Evolutionary conservation across 2,329 filamentous ascomycete genomes (phyloP).

Genomic region (Pseudofabraea citricarpa): DNA sequence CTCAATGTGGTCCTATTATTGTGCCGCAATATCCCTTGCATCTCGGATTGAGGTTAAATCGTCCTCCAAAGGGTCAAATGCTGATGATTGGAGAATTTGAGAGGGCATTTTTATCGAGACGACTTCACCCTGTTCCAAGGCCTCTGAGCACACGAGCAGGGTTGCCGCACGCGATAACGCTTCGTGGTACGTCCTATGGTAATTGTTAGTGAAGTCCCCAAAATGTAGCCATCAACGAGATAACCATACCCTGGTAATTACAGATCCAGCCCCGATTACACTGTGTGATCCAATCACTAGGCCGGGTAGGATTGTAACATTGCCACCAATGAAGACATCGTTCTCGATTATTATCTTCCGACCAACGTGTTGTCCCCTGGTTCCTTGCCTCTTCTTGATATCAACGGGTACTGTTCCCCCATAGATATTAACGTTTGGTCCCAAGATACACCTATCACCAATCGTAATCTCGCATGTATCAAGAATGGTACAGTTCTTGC

Average conservation of each 20-base stretch:
- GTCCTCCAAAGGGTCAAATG: too few relatives aligned
- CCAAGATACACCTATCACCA: slow-evolving; percentile 71
- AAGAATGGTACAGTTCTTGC: slow-evolving; percentile 76
- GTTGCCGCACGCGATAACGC: slow-evolving; percentile 28
- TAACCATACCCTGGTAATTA: slow-evolving; percentile 47
- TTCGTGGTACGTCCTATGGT: slow-evolving; percentile 28
- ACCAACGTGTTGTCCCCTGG: slow-evolving; percentile 66
- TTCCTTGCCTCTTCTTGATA: slow-evolving; percentile 67
- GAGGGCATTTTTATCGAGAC: background rate
- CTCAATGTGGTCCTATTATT: too few relatives aligned
- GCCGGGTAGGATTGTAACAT: slow-evolving; percentile 55
- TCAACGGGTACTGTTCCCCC: slow-evolving; percentile 71
- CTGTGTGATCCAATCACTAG: slow-evolving; percentile 47
- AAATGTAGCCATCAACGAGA: too few relatives aligned
- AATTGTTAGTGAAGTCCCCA: slow-evolving; percentile 2
- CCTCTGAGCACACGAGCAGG: slow-evolving; percentile 27
- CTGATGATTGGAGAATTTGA: background rate
- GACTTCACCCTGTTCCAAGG: slow-evolving; percentile 4
- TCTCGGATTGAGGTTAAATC: too few relatives aligned
- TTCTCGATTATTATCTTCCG: slow-evolving; percentile 71
- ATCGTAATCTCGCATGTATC: slow-evolving; percentile 83
- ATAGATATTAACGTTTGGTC: slow-evolving; percentile 82
- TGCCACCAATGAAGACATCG: slow-evolving; percentile 61
- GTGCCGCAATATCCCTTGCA: too few relatives aligned
- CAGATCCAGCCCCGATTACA: slow-evolving; percentile 47